Percentiles rank a stretch among this genome's conserved stretches.
phyloP scores from a whole-genome alignment of 345 rosid species.

The Geranium rotundifolium region DNA sequence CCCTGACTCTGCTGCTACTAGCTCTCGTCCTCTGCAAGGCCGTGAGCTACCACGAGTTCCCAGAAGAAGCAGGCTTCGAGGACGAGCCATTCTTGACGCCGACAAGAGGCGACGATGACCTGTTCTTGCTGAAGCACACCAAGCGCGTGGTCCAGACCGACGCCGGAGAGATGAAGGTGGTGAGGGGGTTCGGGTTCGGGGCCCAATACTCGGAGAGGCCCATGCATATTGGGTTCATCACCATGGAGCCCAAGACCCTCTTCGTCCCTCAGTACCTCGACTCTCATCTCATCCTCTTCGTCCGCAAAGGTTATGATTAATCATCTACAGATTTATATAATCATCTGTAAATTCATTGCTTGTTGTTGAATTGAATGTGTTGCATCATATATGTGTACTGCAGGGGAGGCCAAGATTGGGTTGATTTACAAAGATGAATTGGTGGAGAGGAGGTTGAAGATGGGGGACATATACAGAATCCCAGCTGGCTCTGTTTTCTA shows the following conservation, averaged over 20 bases:
- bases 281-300: constrained; percentile 57
- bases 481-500: constrained; percentile 77
- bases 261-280: constrained; percentile 81
- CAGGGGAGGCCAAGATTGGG: constrained; percentile 84
- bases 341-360: no score
- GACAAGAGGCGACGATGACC: constrained; percentile 13
- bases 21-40: constrained; percentile 18
- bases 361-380: neutral
- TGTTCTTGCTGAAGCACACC: constrained; percentile 48
- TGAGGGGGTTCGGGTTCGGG: constrained; percentile 27
- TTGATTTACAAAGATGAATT: constrained; percentile 38
- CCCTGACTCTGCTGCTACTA: constrained; percentile 17
- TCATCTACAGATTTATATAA: no score
- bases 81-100: neutral
- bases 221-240: constrained; percentile 68
- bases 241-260: constrained; percentile 72
- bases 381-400: neutral
- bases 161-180: constrained; percentile 64
- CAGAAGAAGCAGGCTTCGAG: constrained; percentile 6
- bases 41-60: constrained; percentile 6
- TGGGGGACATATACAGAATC: constrained; percentile 52
- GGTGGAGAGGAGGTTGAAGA: constrained; percentile 41
- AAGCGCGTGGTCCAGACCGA: constrained; percentile 55
- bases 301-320: constrained; percentile 65
- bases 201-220: constrained; percentile 41